Base-by-base conservation (phyloP, 495 filamentous ascomycete species). In the Penicillium psychrofluorescens region DNA sequence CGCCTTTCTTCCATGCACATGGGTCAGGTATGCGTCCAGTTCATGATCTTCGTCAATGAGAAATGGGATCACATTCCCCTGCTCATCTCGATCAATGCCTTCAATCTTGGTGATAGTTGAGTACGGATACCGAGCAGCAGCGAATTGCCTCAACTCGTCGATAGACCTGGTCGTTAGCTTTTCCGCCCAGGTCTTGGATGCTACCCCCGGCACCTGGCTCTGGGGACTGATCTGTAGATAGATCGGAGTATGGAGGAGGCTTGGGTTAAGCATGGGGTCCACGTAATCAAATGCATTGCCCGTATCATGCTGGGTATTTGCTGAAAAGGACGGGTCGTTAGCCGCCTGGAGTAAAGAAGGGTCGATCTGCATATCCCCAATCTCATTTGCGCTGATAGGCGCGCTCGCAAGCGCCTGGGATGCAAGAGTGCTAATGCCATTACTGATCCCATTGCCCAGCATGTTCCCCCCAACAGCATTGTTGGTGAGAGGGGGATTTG, bases 41-140 rank as follows among this genome's bases (percentile, higher is more conserved):
- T 89, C 84, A 36, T 77, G 77, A 53, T 88, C 84, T 29, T 80
- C 71, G 42, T 81, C 79, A 52, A 90, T 80, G 28, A 64, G 55
- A 55, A 83, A 71, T 6, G 59, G 56, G 40, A 80, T 59, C 59
- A 84, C 78, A 45, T 68, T 64, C n/a, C 74, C 79, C 33, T 66
- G 68, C 22, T 64, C 66, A 55, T 81, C 74, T 57, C 78, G 77
- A 38, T 85, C 72, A 10, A 86, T 53, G 2, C 85, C 86, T 53
- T 88, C 78, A 16, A 89, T 72, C 32, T 67, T 74, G 29, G 67
- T 59, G 29, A 85, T 74, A 22, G 72, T 47, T 0, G 72, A 65
- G 28, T 75, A 75, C 6, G 78, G 74, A 52, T 75, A 78, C 41
- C 76, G 80, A 2, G 64, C 61, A n/a, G 62, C 54, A 9, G 82